phyloP scores from a whole-genome alignment of 2,329 filamentous ascomycete species.

The Colletotrichum sp. region DNA sequence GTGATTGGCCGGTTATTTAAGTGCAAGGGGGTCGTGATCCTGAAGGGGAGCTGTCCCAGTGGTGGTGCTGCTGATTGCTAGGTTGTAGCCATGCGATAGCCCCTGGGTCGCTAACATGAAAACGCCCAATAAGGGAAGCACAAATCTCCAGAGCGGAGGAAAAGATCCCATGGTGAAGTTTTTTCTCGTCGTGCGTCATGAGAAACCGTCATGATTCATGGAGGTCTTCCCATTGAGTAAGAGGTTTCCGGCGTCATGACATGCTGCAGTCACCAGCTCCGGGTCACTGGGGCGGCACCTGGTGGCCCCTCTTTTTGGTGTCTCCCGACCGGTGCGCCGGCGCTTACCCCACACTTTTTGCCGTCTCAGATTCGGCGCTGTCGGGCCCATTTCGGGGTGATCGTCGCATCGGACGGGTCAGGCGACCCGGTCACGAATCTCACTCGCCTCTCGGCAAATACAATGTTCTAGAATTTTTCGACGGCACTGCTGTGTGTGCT shows the following conservation, averaged over 20 bases:
- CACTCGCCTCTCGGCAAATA: not conserved
- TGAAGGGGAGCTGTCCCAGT: not conserved
- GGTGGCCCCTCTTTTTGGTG: not conserved
- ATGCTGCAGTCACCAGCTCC: conserved; percentile 7
- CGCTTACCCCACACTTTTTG: conserved; percentile 14
- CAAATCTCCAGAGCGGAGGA: not conserved
- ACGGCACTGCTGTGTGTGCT: not conserved
- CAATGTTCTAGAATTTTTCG: not conserved
- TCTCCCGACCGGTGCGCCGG: conserved; percentile 3
- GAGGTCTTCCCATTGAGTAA: not conserved
- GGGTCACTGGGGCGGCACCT: conserved; percentile 14
- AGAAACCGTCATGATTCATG: not conserved
- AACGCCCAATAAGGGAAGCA: not conserved
- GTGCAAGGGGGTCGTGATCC: conserved; percentile 16
- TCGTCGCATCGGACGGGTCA: not conserved
- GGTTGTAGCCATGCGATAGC: not conserved
- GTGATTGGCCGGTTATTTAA: not conserved
- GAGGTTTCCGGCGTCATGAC: not conserved
- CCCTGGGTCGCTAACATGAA: not conserved
- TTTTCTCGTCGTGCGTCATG: not conserved
- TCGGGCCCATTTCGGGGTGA: conserved; percentile 7
- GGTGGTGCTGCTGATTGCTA: not conserved
- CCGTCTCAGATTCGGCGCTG: conserved; percentile 3
- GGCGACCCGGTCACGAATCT: conserved; percentile 6
- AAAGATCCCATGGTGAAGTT: not conserved